These are phyloP conservation scores for Pueraria montana DNA, from an alignment of 306 rosid genomes.

Conservation along the genomic window DNA sequence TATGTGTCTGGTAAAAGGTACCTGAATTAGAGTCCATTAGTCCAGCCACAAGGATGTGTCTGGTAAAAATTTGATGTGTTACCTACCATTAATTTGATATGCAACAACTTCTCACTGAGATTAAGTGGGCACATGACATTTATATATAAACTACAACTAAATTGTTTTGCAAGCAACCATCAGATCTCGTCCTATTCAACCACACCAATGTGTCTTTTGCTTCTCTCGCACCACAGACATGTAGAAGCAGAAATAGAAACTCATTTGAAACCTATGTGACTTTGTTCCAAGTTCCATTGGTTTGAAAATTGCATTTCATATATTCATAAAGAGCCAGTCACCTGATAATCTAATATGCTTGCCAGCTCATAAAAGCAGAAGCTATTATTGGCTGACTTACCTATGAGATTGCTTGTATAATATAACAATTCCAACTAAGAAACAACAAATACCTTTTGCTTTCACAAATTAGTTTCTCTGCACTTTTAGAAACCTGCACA, in stretches of 20 bases:
- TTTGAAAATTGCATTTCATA: conserved; percentile 1
- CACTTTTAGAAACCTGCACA: conserved; percentile 62
- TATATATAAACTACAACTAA: neutral
- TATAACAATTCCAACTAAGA: conserved; percentile 32
- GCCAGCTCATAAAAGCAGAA: conserved; percentile 3
- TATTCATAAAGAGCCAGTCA: neutral
- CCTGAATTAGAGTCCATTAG: conserved; percentile 98
- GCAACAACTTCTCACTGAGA: neutral
- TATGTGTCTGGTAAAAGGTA: conserved; percentile 35
- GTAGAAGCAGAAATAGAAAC: neutral
- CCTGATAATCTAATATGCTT: conserved; percentile 30
- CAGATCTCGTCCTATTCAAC: neutral
- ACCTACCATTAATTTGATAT: too few species aligned
- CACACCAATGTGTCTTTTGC: neutral
- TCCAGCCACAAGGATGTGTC: conserved; percentile 99
- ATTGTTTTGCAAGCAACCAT: neutral
- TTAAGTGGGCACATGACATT: neutral
- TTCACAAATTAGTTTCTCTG: conserved; percentile 49
- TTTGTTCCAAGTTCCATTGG: too few species aligned
- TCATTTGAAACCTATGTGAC: neutral
- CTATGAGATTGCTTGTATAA: conserved; percentile 62
- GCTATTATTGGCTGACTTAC: conserved; percentile 44
- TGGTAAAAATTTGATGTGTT: too few species aligned
- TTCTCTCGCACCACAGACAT: neutral
- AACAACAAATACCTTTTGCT: conserved; percentile 59